Base-by-base conservation (phyloP, 1,139 yeast genomes). In the Meyerozyma smithsonii region DNA sequence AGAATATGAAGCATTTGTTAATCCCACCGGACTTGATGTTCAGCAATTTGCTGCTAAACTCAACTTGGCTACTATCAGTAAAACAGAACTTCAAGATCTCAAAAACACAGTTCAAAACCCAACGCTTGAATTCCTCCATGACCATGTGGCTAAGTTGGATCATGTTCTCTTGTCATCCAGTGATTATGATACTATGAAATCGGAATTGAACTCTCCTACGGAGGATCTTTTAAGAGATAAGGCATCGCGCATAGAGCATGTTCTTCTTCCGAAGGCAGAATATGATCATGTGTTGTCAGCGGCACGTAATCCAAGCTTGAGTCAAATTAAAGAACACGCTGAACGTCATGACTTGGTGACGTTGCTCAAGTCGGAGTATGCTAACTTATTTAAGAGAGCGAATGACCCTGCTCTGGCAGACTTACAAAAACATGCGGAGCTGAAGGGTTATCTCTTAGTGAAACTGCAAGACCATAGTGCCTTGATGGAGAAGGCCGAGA, bases 271-370 rank as follows among this genome's bases (percentile, higher is more conserved):
- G 25, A 25, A 43, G 7, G 42, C 44, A 2, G 62, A 59, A 20
- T 48, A 52, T 8, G 46, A 46, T 4, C 44, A 46, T 6, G 47
- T 64, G 36, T 40, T 43, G 4, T 52, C 50, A 36, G 45, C 57
- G n/a, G 69, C 69, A 0, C 45, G 59, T 37, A 52, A 55, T 5
- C 72, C 72, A 36, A 51, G 58, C 19, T 52, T 64, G 42, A 59
- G 54, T 35, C 67, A 64, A 37, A 59, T 70, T 5, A 63, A 66
- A 41, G 46, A 50, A 10, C 64, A 60, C 15, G 73, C 74, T 2
- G 70, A 66, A 36, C 58, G 45, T 24, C 59, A 56, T 39, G 59
- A 61, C n/a, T 58, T 68, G 41, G 59, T 66, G 2, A 63, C 73
- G 0, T 51, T 70, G 40, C 45, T 61, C 3, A 57, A 59, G 41